Evolutionary conservation across 2,329 filamentous ascomycete species (phyloP).

Genomic region (Metarhizium sp.): DNA sequence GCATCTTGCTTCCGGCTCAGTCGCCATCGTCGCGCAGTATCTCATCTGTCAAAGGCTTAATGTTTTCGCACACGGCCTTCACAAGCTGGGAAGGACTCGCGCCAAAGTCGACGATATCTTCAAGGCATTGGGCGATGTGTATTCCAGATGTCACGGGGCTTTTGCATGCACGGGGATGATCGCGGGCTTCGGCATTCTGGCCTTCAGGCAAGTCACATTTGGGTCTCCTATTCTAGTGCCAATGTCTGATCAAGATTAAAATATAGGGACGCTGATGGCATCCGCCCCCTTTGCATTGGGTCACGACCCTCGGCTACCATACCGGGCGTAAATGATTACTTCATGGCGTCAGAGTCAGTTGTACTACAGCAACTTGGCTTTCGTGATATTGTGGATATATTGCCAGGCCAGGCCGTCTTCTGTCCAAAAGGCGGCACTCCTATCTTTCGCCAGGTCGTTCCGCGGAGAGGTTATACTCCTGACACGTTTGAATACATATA

Average conservation of each 20-base stretch:
- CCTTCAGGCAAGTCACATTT: conserved; percentile 44
- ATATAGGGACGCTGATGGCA: conserved; percentile 37
- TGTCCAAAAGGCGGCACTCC: conserved; percentile 69
- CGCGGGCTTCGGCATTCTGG: conserved; percentile 70
- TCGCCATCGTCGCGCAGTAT: not conserved
- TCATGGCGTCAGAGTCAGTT: conserved; percentile 84
- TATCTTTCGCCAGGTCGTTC: conserved; percentile 65
- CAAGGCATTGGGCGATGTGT: conserved; percentile 60
- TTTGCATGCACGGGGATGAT: conserved; percentile 79
- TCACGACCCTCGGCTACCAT: conserved; percentile 57
- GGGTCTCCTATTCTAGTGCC: not conserved
- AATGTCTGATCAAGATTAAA: not conserved
- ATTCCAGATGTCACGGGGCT: conserved; percentile 61
- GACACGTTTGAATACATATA: conserved; percentile 81
- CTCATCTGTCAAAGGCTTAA: conserved; percentile 45
- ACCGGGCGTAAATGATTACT: conserved; percentile 65
- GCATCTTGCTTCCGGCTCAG: not conserved
- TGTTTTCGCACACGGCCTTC: conserved; percentile 74
- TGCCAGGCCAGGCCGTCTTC: conserved; percentile 78
- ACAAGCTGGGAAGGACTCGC: conserved; percentile 71
- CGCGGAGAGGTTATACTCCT: conserved; percentile 61
- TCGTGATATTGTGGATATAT: conserved; percentile 63
- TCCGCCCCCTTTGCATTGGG: conserved; percentile 73
- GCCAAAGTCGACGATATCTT: conserved; percentile 74
- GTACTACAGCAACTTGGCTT: conserved; percentile 77